A percentile compares a stretch with the other conserved stretches of the same genome.
These are phyloP conservation scores for Coniochaeta ligniaria DNA, from an alignment of 2,329 filamentous ascomycete genomes.

Conservation along the genomic window DNA sequence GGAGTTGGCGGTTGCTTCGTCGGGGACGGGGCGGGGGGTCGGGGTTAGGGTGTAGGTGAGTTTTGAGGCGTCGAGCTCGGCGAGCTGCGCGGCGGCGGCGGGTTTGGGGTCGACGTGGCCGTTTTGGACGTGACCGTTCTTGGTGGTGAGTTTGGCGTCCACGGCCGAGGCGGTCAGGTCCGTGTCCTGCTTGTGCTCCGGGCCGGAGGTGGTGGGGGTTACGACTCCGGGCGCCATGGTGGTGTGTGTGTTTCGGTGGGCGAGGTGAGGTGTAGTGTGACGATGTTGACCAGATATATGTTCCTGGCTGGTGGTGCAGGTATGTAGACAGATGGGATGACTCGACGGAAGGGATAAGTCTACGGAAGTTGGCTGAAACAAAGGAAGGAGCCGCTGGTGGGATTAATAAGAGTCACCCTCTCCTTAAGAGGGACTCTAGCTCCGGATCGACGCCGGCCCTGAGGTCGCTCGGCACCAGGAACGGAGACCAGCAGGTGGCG, in stretches of 20 bases:
- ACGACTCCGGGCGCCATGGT: conserved; percentile 21
- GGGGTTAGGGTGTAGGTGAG: conserved; percentile 47
- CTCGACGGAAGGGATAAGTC: background rate
- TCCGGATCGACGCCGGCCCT: background rate
- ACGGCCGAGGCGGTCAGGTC: conserved; percentile 46
- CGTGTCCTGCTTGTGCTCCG: conserved; percentile 37
- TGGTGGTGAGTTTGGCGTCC: conserved; percentile 14
- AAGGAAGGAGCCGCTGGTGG: background rate
- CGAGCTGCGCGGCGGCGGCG: conserved; percentile 34
- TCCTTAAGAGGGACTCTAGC: background rate
- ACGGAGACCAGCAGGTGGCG: background rate
- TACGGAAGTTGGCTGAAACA: background rate
- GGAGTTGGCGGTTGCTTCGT: conserved; percentile 36
- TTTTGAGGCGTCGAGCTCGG: conserved; percentile 55
- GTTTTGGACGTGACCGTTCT: conserved; percentile 10
- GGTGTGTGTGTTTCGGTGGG: conserved; percentile 44
- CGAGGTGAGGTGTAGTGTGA: background rate
- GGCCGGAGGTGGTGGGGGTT: conserved; percentile 23
- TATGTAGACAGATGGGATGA: background rate
- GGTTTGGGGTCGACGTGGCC: conserved; percentile 17
- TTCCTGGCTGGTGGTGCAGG: background rate
- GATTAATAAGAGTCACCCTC: background rate
- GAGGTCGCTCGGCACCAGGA: background rate
- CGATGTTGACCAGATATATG: background rate
- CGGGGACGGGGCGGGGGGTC: conserved; percentile 44